These are phyloP conservation scores for Calonectria honghensis DNA, from an alignment of 2,329 filamentous ascomycete genomes.

Conservation along the genomic window DNA sequence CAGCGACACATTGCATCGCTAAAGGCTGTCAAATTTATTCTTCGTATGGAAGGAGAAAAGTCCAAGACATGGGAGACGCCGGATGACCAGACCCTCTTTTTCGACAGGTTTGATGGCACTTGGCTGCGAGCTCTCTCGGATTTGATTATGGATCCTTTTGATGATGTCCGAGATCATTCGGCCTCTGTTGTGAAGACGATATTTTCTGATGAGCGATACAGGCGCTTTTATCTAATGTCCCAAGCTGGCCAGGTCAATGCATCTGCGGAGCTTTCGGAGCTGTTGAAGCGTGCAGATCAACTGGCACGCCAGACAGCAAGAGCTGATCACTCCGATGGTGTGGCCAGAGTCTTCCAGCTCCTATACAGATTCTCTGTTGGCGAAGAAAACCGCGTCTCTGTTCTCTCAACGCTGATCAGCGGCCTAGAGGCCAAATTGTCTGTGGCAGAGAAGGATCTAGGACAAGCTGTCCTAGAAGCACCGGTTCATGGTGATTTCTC, in stretches of 20 bases:
- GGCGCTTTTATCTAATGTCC: constrained; percentile 49
- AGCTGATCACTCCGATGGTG: constrained; percentile 94
- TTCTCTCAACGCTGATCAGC: constrained; percentile 75
- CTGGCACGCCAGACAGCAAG: constrained; percentile 83
- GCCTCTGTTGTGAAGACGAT: constrained; percentile 69
- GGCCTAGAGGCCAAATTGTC: constrained; percentile 79
- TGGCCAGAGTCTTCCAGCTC: constrained; percentile 85
- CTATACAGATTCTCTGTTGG: constrained; percentile 75
- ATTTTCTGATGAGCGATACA: constrained; percentile 64
- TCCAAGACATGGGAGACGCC: constrained; percentile 62
- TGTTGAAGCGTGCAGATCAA: constrained; percentile 72
- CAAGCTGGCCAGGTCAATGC: constrained; percentile 42
- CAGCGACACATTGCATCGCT: constrained; percentile 90
- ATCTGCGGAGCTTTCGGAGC: constrained; percentile 63
- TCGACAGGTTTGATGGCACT: constrained; percentile 65
- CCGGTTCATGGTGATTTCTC: constrained; percentile 84
- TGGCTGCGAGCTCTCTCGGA: constrained; percentile 83
- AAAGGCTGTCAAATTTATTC: constrained; percentile 80
- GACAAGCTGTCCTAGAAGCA: constrained; percentile 77
- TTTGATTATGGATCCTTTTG: constrained; percentile 91
- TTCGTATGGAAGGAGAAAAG: constrained; percentile 80
- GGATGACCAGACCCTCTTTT: constrained; percentile 64
- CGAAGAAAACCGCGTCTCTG: constrained; percentile 64
- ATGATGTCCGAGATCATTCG: constrained; percentile 85
- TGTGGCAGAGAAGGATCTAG: constrained; percentile 79